Evolutionary conservation across 495 filamentous ascomycete species (phyloP), one percentile per base, ranked within the genome.

Genomic region (Lophium mytilinum): DNA sequence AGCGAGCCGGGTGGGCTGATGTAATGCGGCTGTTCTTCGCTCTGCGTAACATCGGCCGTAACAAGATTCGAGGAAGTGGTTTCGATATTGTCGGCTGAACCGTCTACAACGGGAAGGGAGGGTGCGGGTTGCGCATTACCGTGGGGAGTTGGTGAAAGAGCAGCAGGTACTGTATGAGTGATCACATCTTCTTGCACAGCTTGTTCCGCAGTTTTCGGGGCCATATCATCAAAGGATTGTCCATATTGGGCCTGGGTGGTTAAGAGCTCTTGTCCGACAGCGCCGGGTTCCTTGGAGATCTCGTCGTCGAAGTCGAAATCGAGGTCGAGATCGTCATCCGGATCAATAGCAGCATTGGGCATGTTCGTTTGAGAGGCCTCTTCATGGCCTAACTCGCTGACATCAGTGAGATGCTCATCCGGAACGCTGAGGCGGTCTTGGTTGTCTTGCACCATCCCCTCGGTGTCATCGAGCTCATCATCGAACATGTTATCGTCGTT

Each of bases 401-500:
- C 56, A 43, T 56, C 60, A 43, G 41, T 42, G 33, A 62, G 62
- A 8, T 54, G 39, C 47, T 61, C 57, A 17, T 63, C 52, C 33
- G 54, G 50, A 11, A 53, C 41, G 8, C 39, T 50, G 37, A 45
- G 42, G 33, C 53, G 19, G 30, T 62, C 63, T 12, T 33, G 48
- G 34, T 52, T 36, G 10, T 52, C 37, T n/a, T 39, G 41, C 34
- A 52, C 55, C 19, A 40, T 37, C 11, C 49, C 47, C 41, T 69
- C 55, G n/a, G 12, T 35, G 12, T 9, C 33, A 9, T 52, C 30
- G 1, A 24, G 19, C 12, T 57, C 55, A 12, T 68, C 76, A 56
- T 78, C 78, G 11, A 70, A 66, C 76, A 80, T 80, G 49, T 76
- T 48, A 58, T 78, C 76, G 35, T 71, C 68, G 68, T 60, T 73